Conservation (phyloP, 805 yeast genomes). For the Zygotorulaspora danielsina region DNA sequence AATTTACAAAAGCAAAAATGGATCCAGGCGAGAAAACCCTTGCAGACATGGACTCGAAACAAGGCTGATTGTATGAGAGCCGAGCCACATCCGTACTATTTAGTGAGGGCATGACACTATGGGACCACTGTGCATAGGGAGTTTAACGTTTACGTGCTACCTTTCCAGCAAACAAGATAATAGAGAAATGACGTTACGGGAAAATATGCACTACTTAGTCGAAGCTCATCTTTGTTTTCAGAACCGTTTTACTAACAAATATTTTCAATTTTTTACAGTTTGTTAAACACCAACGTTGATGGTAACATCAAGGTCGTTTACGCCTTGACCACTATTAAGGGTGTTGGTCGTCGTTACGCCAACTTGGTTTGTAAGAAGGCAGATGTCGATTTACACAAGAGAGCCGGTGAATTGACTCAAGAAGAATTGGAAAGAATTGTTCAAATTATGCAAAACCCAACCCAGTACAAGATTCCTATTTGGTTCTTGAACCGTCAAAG, state of each 20-base stretch:
- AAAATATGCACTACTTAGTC: too few species aligned
- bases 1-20: background rate
- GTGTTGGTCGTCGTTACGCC: constrained; percentile 99
- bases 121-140: too few species aligned
- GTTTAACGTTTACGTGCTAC: too few species aligned
- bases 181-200: too few species aligned
- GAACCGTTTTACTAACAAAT: constrained; percentile 36
- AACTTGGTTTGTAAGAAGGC: constrained; percentile 99
- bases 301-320: constrained; percentile 99
- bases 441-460: constrained; percentile 99
- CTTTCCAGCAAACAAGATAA: too few species aligned
- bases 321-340: constrained; percentile 99
- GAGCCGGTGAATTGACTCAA: constrained; percentile 99
- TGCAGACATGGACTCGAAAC: too few species aligned
- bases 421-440: constrained; percentile 99
- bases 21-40: too few species aligned
- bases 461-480: constrained; percentile 98
- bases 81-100: too few species aligned
- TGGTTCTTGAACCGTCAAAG: constrained; percentile 99
- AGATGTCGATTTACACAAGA: constrained; percentile 95
- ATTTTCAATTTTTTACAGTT: constrained; percentile 47
- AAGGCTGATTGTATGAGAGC: too few species aligned
- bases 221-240: background rate
- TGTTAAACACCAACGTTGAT: constrained; percentile 99
- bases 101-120: too few species aligned